Conservation (phyloP, 108 stramenopile genomes). For the Skeletonema potamos region DNA sequence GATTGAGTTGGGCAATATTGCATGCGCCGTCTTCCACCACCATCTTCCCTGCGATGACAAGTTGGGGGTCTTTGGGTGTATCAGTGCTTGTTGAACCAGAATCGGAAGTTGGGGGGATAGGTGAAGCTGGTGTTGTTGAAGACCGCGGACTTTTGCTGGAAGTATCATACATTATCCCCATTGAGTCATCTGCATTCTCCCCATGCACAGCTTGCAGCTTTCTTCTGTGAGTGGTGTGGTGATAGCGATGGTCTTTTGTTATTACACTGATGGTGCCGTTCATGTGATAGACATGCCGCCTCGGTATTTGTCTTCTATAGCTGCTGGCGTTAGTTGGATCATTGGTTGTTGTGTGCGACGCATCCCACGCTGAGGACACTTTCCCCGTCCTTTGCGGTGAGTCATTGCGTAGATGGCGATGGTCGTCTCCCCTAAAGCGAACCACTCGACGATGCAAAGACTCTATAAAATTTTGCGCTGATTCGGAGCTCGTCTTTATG, state of each 20-base stretch:
- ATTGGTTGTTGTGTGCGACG: not conserved
- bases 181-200: not conserved
- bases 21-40: conserved; percentile 75
- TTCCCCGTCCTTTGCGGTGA: not conserved
- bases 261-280: not conserved
- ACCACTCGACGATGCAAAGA: not conserved
- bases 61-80: conserved; percentile 52
- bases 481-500: not conserved
- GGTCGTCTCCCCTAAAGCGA: not conserved
- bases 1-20: conserved; percentile 81
- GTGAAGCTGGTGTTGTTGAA: not conserved
- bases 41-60: conserved; percentile 89
- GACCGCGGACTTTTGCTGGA: not conserved
- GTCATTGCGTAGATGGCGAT: not conserved
- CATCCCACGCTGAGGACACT: not conserved
- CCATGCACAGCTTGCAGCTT: not conserved
- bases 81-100: conserved; percentile 2
- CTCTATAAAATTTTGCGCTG: not conserved
- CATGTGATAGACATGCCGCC: not conserved
- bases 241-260: not conserved
- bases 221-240: not conserved
- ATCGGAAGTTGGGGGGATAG: not conserved
- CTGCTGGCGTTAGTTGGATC: not conserved
- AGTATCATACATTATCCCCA: not conserved
- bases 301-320: not conserved